These are phyloP conservation scores for Coemansia erecta DNA, from an alignment of 192 early-diverging fungal genomes.

Conservation along the genomic window DNA sequence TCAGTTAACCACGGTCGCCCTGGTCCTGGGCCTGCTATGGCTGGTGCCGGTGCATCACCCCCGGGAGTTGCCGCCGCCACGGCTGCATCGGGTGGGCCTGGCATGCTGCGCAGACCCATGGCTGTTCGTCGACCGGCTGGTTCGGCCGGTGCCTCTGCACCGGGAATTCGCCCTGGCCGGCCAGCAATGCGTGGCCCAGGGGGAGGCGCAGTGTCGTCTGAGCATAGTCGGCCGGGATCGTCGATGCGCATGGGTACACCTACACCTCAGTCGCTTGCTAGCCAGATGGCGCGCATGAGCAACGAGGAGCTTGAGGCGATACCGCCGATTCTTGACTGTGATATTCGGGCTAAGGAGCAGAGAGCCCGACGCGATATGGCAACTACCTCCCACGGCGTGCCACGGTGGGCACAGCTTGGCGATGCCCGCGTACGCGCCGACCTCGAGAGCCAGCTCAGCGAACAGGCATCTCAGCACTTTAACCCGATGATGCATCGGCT, in stretches of 20 bases:
- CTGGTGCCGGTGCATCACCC: not conserved
- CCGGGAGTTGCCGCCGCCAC: constrained; percentile 1
- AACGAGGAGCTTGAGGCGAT: constrained; percentile 44
- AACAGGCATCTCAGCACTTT: constrained; percentile 64
- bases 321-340: constrained; percentile 63
- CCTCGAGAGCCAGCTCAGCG: constrained; percentile 52
- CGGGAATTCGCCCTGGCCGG: constrained; percentile 13
- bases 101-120: constrained; percentile 49
- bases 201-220: constrained; percentile 7
- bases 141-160: constrained; percentile 5
- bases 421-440: constrained; percentile 34
- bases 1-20: not conserved
- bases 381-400: constrained; percentile 64
- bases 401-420: constrained; percentile 47
- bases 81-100: constrained; percentile 13
- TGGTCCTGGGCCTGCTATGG: not conserved
- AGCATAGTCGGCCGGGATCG: constrained; percentile 30
- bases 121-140: constrained; percentile 36
- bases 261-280: constrained; percentile 12
- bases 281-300: constrained; percentile 44
- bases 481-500: constrained; percentile 56
- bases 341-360: constrained; percentile 64
- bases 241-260: constrained; percentile 17
- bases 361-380: constrained; percentile 71
- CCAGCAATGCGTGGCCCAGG: constrained; percentile 12